Evolutionary conservation across 2,329 filamentous ascomycete genomes (phyloP), one percentile per base, ranked within the genome.

Genomic region (Trichocomaceae sp.): DNA sequence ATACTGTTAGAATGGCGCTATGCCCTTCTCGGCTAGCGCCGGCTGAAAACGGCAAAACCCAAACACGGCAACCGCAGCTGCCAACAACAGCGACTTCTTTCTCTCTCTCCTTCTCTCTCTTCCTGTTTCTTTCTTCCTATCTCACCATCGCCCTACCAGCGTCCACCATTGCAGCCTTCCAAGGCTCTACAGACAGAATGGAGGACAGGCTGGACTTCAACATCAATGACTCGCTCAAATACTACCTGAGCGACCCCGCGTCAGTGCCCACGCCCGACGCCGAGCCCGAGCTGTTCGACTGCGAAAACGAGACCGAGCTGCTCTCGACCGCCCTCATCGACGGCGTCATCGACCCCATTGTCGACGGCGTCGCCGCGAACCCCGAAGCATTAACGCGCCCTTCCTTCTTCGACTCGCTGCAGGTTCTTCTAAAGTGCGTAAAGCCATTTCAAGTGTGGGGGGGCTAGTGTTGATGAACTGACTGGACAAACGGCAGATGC

Each of bases 371-470:
- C 26, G 90, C 91, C 53, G 90, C 95, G 67, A 95, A 86, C 68
- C 90, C 93, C 50, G 92, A 96, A 72, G 87, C 88, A 57, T 86
- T 99, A 62, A 85, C 84, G 59, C 86, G 85, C 72, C 82, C 84
- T 65, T 81, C 84, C 50, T 82, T 86, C 61, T 91, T 97, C 75
- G 92, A 99, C 76, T 96, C 91, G 59, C 73, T 99, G 63, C 92
- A 96, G 72, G 96, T 96, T 68, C 78, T 99, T 57, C 81, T 99
- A 76, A 99, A 99, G 92, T 97, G 83, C 79, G 90, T 83, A 66
- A 80, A 82, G 58, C 78, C 76, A 69, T 79, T 50, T 60, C 64
- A 60, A 61, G 64, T 62, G 63, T 66, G 17, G 12, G 17, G 7
- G 13, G 31, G 17, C 63, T 69, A n/a, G n/a, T 59, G 61, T 61